phyloP scores from a whole-genome alignment of 78 protist genomes.

The Dictyostelium discoideum region DNA sequence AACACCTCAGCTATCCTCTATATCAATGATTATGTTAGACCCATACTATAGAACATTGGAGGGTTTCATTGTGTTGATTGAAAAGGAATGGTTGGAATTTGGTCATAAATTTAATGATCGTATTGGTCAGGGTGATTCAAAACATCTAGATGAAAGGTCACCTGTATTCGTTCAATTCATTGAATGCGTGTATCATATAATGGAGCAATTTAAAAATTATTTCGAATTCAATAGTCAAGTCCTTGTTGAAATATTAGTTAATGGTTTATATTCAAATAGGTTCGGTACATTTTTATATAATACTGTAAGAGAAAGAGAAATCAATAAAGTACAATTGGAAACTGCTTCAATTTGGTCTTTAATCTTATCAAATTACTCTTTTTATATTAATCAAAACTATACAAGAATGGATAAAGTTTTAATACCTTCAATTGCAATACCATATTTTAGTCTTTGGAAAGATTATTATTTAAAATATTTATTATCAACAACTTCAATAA shows the following conservation, averaged over 20 bases:
- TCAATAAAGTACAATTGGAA: not conserved
- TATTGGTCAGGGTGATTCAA: not conserved
- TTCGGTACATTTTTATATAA: constrained; percentile 89
- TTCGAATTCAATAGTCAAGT: constrained; percentile 91
- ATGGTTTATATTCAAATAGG: constrained; percentile 23
- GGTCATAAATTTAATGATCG: constrained; percentile 92
- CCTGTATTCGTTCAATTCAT: constrained; percentile 96
- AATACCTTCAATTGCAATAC: constrained; percentile 8
- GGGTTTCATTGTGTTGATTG: constrained; percentile 88
- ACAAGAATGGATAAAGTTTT: not conserved
- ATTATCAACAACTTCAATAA: not conserved
- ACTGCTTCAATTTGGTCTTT: not conserved
- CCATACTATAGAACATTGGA: constrained; percentile 91
- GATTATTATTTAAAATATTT: constrained; percentile 10
- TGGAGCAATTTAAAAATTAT: constrained; percentile 80
- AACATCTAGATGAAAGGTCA: constrained; percentile 45
- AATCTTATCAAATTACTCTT: not conserved
- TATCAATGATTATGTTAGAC: constrained; percentile 87
- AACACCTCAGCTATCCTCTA: constrained; percentile 62
- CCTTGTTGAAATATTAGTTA: constrained; percentile 35
- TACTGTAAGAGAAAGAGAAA: constrained; percentile 58
- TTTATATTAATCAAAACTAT: not conserved
- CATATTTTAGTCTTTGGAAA: not conserved
- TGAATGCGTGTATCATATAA: constrained; percentile 90
- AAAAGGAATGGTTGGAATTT: constrained; percentile 93